phyloP scores from a whole-genome alignment of 2,329 filamentous ascomycete species.

The Penicillium sp. region DNA sequence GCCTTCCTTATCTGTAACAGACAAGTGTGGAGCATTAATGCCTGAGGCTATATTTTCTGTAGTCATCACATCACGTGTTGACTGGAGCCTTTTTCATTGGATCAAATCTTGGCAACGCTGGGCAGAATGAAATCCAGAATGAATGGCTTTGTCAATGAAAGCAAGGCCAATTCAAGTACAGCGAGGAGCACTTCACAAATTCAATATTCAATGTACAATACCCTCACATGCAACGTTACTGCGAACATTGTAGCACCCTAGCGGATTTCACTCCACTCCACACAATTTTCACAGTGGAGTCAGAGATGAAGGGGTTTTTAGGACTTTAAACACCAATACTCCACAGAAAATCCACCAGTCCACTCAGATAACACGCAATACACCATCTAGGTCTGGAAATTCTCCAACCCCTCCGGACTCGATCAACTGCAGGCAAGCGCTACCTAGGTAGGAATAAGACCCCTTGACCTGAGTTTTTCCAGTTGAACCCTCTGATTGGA shows the following conservation, averaged over 20 bases:
- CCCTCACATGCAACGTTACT: neutral
- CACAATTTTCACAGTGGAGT: slow-evolving; percentile 1
- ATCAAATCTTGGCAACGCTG: neutral
- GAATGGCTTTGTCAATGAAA: neutral
- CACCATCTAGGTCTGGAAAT: neutral
- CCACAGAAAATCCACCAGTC: neutral
- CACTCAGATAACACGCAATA: neutral
- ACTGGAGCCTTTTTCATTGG: neutral
- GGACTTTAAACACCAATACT: slow-evolving; percentile 1
- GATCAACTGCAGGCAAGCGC: neutral
- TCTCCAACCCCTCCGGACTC: neutral
- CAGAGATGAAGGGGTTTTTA: neutral
- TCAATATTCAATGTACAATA: neutral
- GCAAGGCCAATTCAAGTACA: neutral
- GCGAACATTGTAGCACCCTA: neutral
- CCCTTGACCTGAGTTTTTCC: neutral
- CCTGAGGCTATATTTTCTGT: neutral
- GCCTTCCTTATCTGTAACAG: slow-evolving; percentile 2
- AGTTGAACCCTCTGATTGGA: slow-evolving; percentile 14
- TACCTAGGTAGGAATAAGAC: no score
- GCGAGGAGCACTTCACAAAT: neutral
- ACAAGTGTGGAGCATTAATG: neutral
- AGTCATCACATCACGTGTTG: neutral
- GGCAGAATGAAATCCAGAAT: no score
- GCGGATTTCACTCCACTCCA: slow-evolving; percentile 2